Conservation (phyloP, 1,139 yeast genomes). For the Yamadazyma oceani region DNA sequence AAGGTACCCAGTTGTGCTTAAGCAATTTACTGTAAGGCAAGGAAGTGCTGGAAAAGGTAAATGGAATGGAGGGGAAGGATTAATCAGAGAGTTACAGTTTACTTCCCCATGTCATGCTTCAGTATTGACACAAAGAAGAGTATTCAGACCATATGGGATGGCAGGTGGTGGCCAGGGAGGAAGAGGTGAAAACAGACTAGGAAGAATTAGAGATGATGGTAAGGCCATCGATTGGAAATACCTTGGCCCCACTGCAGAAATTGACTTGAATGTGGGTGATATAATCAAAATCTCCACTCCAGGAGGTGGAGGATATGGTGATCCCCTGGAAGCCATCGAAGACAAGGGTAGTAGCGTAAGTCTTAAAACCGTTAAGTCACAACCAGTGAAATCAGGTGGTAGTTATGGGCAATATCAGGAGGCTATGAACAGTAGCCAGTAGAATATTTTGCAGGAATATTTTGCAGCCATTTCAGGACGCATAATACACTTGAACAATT, state of each 20-base stretch:
- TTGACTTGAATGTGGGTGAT: conserved; percentile 35
- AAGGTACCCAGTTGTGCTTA: conserved; percentile 34
- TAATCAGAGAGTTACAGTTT: conserved; percentile 23
- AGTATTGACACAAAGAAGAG: conserved; percentile 23
- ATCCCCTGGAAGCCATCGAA: conserved; percentile 6
- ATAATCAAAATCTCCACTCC: conserved; percentile 47
- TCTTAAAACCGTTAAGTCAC: too few species aligned
- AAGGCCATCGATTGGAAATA: conserved; percentile 22
- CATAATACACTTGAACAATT: too few species aligned
- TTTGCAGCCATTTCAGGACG: too few species aligned
- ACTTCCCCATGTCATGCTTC: conserved; percentile 21
- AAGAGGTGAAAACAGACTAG: conserved; percentile 61
- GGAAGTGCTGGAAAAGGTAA: conserved; percentile 39
- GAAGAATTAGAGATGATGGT: conserved; percentile 26
- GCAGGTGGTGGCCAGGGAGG: conserved; percentile 45
- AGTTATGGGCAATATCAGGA: conserved; percentile 14
- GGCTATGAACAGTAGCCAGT: conserved; percentile 16
- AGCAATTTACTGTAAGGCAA: conserved; percentile 29
- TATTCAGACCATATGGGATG: conserved; percentile 22
- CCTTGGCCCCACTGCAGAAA: conserved; percentile 23
- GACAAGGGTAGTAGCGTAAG: too few species aligned
- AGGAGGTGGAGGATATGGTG: conserved; percentile 58
- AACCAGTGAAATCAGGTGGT: conserved; percentile 14
- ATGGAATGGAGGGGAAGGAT: conserved; percentile 36
- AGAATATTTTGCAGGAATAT: too few species aligned